phyloP scores from a whole-genome alignment of 2,329 filamentous ascomycete species.

The Ophiostoma himal-ulmi region DNA sequence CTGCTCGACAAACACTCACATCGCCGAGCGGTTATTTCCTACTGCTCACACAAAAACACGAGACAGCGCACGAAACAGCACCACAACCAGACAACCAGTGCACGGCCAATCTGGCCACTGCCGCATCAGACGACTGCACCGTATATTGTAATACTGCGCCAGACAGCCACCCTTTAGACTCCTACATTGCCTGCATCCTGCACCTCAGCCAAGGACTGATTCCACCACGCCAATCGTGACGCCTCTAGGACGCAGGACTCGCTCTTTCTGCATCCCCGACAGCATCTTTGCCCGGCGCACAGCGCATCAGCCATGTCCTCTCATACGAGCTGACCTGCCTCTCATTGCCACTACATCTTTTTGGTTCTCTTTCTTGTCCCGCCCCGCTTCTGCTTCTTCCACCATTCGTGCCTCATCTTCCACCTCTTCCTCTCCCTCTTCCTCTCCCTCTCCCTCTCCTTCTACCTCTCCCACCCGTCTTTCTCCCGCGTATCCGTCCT shows the following conservation, averaged over 20 bases:
- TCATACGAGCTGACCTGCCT: conserved; percentile 15
- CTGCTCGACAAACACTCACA: not conserved
- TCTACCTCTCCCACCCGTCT: conserved; percentile 8
- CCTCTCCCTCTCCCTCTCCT: not conserved
- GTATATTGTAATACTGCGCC: not conserved
- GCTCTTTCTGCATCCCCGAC: not conserved
- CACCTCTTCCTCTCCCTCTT: not conserved
- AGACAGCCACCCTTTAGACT: too few species aligned
- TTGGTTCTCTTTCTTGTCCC: not conserved
- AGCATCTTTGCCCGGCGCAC: not conserved
- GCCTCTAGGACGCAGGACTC: not conserved
- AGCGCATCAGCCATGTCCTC: conserved; percentile 18
- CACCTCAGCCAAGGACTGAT: not conserved
- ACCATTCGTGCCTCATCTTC: not conserved
- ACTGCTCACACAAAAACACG: not conserved
- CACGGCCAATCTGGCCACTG: not conserved
- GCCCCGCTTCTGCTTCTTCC: not conserved
- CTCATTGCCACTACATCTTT: not conserved
- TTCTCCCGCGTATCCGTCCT: not conserved
- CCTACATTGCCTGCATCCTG: not conserved
- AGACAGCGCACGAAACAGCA: not conserved
- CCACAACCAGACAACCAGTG: not conserved
- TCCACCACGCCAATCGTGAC: conserved; percentile 2
- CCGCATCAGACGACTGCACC: conserved; percentile 3
- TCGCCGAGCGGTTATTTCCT: not conserved